Evolutionary conservation across 768 basidiomycete species (phyloP).

Genomic region (Mycena epipterygia): DNA sequence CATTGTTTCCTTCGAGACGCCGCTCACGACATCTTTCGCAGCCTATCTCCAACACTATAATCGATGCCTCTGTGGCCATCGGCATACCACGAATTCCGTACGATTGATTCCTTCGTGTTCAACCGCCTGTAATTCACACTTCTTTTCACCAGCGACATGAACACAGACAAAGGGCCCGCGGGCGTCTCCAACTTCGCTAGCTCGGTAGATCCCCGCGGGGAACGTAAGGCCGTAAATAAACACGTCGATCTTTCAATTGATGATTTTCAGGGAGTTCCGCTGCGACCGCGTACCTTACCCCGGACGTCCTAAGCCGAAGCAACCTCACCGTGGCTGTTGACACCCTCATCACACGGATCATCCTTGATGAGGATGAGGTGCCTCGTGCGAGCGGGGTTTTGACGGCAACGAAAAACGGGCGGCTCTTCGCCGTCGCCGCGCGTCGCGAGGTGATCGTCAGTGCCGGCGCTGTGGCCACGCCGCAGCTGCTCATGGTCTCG

Average conservation of each 20-base stretch:
- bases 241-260: slow-evolving; percentile 34
- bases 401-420: slow-evolving; percentile 11
- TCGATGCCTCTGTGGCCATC: slow-evolving; percentile 54
- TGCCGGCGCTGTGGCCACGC: slow-evolving; percentile 38
- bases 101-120: not conserved
- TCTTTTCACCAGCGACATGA: slow-evolving; percentile 53
- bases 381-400: slow-evolving; percentile 28
- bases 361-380: slow-evolving; percentile 1
- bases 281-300: slow-evolving; percentile 41
- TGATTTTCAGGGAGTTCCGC: slow-evolving; percentile 29
- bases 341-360: slow-evolving; percentile 10
- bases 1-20: not conserved
- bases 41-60: slow-evolving; percentile 45
- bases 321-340: slow-evolving; percentile 41
- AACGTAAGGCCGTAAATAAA: slow-evolving; percentile 17
- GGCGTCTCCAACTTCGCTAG: slow-evolving; percentile 36
- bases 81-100: slow-evolving; percentile 52
- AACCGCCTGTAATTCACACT: slow-evolving; percentile 3
- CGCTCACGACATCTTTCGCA: not conserved
- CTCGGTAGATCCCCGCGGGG: slow-evolving; percentile 33
- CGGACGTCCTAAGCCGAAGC: slow-evolving; percentile 35
- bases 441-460: slow-evolving; percentile 64
- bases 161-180: slow-evolving; percentile 32
- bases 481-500: slow-evolving; percentile 42
- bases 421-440: slow-evolving; percentile 53